Conservation (phyloP, 169 alveolate genomes). For the Eimeria necatrix region DNA sequence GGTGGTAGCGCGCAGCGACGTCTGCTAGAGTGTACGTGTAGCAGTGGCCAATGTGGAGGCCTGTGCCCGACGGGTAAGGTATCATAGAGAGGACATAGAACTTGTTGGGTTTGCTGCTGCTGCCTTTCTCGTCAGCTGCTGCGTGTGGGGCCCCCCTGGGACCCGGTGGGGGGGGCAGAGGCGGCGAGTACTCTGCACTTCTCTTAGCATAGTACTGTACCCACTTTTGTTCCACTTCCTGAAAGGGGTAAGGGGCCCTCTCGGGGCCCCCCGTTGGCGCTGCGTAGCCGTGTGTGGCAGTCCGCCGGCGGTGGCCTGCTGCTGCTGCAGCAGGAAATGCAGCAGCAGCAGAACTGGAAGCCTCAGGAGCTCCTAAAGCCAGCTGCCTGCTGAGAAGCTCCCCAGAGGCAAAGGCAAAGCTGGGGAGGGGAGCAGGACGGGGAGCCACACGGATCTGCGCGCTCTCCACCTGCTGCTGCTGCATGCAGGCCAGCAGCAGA, state of each 20-base stretch:
- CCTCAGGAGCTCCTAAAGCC: not conserved
- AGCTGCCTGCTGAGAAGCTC: not conserved
- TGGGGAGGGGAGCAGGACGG: not conserved
- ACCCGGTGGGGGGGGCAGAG: not conserved
- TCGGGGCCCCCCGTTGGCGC: not conserved
- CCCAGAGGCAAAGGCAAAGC: not conserved
- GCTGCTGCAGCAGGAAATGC: conserved; percentile 25
- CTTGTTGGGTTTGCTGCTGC: conserved; percentile 76
- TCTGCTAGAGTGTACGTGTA: conserved; percentile 94
- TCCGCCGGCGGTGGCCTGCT: not conserved
- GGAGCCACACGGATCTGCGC: not conserved
- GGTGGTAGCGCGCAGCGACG: conserved; percentile 92
- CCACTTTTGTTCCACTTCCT: conserved; percentile 60
- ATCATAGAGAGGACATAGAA: conserved; percentile 92
- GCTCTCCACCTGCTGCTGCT: conserved; percentile 3
- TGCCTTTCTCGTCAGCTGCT: not conserved
- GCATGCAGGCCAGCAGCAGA: not conserved
- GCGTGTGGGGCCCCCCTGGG: not conserved
- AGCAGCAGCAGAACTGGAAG: not conserved
- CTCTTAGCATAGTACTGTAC: conserved; percentile 32
- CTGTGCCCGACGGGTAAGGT: conserved; percentile 96
- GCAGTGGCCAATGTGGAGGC: conserved; percentile 96
- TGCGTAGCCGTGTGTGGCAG: not conserved
- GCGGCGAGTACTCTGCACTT: conserved; percentile 65
- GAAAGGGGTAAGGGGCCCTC: conserved; percentile 29